These are phyloP conservation scores for Fraxinus floribunda DNA, from an alignment of 305 asterid genomes.

Conservation along the genomic window DNA sequence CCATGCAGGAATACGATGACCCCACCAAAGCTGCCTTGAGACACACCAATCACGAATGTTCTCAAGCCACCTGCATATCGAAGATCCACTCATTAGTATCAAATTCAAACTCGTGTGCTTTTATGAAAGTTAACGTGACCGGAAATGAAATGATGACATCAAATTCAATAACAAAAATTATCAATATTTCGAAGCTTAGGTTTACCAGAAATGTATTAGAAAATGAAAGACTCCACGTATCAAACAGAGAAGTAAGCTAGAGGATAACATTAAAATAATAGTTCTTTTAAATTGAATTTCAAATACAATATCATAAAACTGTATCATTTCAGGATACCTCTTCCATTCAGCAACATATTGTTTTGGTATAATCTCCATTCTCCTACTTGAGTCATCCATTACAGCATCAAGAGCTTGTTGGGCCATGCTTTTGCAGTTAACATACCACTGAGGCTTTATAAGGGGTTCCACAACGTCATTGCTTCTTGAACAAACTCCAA, in stretches of 20 bases:
- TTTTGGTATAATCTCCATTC: constrained; percentile 77
- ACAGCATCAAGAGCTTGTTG: constrained; percentile 66
- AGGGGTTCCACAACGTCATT: constrained; percentile 91
- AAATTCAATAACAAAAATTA: neutral
- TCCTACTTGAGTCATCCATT: constrained; percentile 47
- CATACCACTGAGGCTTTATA: constrained; percentile 95
- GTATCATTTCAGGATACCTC: constrained; percentile 36
- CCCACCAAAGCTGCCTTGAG: constrained; percentile 99
- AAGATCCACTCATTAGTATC: constrained; percentile 9
- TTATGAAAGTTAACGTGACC: neutral
- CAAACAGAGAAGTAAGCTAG: constrained; percentile 1
- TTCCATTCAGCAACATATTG: constrained; percentile 86
- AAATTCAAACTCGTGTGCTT: constrained; percentile 6
- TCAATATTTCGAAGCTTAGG: neutral
- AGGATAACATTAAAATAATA: neutral
- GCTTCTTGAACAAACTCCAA: constrained; percentile 86
- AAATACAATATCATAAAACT: neutral
- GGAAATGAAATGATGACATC: constrained; percentile 20
- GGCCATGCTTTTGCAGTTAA: constrained; percentile 56
- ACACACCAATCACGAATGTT: constrained; percentile 97
- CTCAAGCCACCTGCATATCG: constrained; percentile 82
- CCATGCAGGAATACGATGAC: constrained; percentile 96
- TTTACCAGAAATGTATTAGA: neutral
- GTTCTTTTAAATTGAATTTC: neutral
- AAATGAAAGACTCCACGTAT: neutral